phyloP scores from a whole-genome alignment of 352 stramenopile species.

The Phytophthora pluvialis region DNA sequence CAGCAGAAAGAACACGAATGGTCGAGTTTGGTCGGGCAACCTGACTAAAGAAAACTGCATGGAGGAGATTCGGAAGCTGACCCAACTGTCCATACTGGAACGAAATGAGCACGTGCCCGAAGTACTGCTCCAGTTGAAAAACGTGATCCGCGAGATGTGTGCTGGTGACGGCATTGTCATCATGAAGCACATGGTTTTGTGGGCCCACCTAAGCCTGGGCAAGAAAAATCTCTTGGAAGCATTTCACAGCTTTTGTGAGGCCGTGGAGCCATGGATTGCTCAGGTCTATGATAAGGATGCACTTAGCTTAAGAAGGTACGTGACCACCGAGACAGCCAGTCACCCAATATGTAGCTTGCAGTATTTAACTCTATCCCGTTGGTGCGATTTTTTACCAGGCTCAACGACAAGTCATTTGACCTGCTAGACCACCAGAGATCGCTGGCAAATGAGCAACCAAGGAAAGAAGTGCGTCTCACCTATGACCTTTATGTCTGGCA shows the following conservation, averaged over 20 bases:
- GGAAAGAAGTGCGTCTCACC: not conserved
- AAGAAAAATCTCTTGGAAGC: not conserved
- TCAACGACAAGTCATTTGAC: not conserved
- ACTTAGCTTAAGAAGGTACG: constrained; percentile 5
- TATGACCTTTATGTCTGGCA: constrained; percentile 10
- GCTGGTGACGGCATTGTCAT: not conserved
- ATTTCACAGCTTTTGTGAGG: constrained; percentile 1
- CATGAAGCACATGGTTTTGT: constrained; percentile 6
- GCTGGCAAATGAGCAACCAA: not conserved
- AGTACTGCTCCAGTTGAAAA: not conserved
- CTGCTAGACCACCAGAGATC: not conserved
- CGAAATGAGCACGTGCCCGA: not conserved
- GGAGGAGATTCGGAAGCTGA: not conserved
- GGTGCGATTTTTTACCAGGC: not conserved
- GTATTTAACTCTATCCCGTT: not conserved
- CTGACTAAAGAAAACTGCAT: not conserved
- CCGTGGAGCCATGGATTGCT: not conserved
- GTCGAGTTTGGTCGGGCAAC: not conserved
- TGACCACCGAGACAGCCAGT: not conserved
- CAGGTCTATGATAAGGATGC: not conserved
- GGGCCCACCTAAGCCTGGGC: not conserved
- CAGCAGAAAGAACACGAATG: too few relatives aligned
- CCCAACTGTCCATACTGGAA: not conserved
- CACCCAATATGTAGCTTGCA: not conserved
- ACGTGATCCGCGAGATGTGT: not conserved